Evolutionary conservation across 805 yeast genomes (phyloP).

Genomic region (Starmerella khaoyaiensis): DNA sequence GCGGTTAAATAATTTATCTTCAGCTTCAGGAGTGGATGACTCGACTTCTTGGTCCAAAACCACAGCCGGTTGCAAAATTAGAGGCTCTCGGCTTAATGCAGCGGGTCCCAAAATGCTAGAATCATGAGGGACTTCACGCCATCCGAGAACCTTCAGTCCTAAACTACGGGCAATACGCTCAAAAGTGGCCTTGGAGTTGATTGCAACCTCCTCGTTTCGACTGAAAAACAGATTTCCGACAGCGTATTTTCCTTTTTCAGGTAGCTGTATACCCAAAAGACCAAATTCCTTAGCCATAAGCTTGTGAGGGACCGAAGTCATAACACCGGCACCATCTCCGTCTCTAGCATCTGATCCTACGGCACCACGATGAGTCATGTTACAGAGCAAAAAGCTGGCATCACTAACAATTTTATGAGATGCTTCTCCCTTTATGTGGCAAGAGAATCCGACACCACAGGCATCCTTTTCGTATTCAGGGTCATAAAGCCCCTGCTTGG

Average conservation of each 20-base stretch:
- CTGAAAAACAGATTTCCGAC: slow-evolving; percentile 91
- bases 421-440: slow-evolving; percentile 76
- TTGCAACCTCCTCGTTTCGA: slow-evolving; percentile 58
- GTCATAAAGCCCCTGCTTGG: slow-evolving; percentile 77
- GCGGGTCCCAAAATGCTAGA: slow-evolving; percentile 92
- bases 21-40: slow-evolving; percentile 35
- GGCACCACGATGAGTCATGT: slow-evolving; percentile 98
- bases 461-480: slow-evolving; percentile 93
- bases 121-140: slow-evolving; percentile 93
- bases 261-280: slow-evolving; percentile 53
- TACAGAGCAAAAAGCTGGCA: slow-evolving; percentile 72
- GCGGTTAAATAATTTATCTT: slow-evolving; percentile 61
- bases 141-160: slow-evolving; percentile 74
- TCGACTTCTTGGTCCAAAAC: slow-evolving; percentile 38
- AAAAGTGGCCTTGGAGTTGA: slow-evolving; percentile 60
- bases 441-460: slow-evolving; percentile 97
- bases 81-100: slow-evolving; percentile 83
- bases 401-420: slow-evolving; percentile 91
- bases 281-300: slow-evolving; percentile 78
- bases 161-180: slow-evolving; percentile 65
- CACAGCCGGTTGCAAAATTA: slow-evolving; percentile 83
- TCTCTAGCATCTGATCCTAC: slow-evolving; percentile 90
- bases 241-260: slow-evolving; percentile 77
- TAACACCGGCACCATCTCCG: slow-evolving; percentile 98
- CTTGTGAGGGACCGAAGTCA: slow-evolving; percentile 82